phyloP scores from a whole-genome alignment of 192 early-diverging fungal genomes.

The Obelidium mucronatum region DNA sequence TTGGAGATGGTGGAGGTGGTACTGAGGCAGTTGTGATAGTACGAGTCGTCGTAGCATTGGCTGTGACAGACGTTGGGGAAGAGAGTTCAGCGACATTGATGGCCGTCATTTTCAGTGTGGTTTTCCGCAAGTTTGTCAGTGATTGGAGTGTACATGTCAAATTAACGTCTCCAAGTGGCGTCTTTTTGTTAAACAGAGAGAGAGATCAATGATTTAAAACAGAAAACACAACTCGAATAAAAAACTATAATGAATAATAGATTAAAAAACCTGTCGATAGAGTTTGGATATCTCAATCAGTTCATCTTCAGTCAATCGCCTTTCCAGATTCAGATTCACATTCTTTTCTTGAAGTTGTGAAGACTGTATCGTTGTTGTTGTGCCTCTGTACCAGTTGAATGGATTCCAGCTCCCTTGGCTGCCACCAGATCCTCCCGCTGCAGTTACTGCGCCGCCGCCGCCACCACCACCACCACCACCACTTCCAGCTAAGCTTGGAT shows the following conservation, averaged over 20 bases:
- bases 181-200: background rate
- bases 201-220: no score
- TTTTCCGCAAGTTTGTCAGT: conserved; percentile 22
- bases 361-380: background rate
- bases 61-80: background rate
- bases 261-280: conserved; percentile 9
- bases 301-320: conserved; percentile 18
- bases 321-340: background rate
- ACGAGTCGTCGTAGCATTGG: no score
- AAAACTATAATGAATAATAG: no score
- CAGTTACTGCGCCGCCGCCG: no score
- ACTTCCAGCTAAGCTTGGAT: no score
- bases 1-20: background rate
- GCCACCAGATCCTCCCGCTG: no score
- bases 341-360: background rate
- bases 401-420: no score
- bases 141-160: conserved; percentile 24
- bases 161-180: conserved; percentile 9
- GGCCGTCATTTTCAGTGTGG: conserved; percentile 15
- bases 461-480: no score
- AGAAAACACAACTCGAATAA: no score
- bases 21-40: background rate
- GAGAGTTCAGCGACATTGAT: background rate
- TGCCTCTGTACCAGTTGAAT: background rate
- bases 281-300: background rate